phyloP scores from a whole-genome alignment of 768 basidiomycete species.

The Pleurotus ostreatus region DNA sequence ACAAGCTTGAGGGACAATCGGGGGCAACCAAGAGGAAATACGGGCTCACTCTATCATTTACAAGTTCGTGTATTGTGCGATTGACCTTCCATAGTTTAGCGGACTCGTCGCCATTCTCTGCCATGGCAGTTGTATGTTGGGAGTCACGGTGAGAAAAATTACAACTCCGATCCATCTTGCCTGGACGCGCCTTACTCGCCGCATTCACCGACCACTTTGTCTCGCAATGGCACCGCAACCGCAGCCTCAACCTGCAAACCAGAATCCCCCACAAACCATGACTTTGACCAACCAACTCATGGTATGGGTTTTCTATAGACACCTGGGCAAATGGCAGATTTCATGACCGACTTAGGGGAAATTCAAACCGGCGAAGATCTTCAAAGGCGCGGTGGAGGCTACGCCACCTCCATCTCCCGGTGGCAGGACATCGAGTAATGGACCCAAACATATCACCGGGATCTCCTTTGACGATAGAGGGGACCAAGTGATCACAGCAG shows the following conservation, averaged over 20 bases:
- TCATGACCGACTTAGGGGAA: constrained; percentile 41
- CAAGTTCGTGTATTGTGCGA: constrained; percentile 93
- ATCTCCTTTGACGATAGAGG: constrained; percentile 91
- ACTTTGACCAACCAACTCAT: constrained; percentile 45
- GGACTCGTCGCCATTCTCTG: constrained; percentile 68
- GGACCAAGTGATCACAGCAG: constrained; percentile 80
- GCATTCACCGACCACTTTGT: background rate
- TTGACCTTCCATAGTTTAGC: constrained; percentile 95
- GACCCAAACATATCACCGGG: constrained; percentile 77
- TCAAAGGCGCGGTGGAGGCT: constrained; percentile 72
- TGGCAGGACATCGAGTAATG: constrained; percentile 33
- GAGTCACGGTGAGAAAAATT: constrained; percentile 32
- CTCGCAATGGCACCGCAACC: constrained; percentile 40
- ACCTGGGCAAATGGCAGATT: background rate
- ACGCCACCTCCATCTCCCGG: constrained; percentile 43
- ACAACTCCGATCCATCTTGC: constrained; percentile 47
- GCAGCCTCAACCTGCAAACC: constrained; percentile 25
- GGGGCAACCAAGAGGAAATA: constrained; percentile 19
- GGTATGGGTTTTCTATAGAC: constrained; percentile 27
- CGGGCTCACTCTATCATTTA: constrained; percentile 80
- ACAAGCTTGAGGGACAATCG: constrained; percentile 8
- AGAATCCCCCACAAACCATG: constrained; percentile 28
- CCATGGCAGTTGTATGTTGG: constrained; percentile 38
- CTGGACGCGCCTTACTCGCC: constrained; percentile 8
- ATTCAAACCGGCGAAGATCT: constrained; percentile 87